Base-by-base conservation (phyloP, 139 green algal genomes). In the Desmodesmus armatus region DNA sequence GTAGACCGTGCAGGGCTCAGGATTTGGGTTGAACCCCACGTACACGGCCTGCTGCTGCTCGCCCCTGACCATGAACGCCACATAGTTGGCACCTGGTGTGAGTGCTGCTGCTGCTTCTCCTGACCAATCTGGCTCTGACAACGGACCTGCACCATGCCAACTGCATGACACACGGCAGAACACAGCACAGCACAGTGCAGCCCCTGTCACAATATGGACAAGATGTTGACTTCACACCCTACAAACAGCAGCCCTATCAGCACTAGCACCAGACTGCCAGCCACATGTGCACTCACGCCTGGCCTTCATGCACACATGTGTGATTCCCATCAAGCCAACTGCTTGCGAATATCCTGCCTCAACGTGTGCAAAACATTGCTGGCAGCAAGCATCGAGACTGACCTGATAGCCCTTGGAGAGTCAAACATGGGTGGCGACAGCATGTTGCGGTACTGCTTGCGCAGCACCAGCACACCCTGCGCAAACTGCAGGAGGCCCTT, bases 391-490 rank as follows among this genome's bases (percentile, higher is more conserved):
- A n/a, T n/a, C n/a, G n/a, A n/a, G n/a, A 47, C 67, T 41, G 31
- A 87, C 73, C 35, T 82, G 23, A 95, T 73, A 53, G 82, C 65
- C 0, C 86, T 63, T 5, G 87, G 77, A 2, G 71, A 81, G 37
- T 88, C 82, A 44, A 92, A 93, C 53, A 79, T 47, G 0, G 86
- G 55, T n/a, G 92, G 91, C 41, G 88, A 85, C 84, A 95, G 88
- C 88, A 93, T 72, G 41, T 65, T 41, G n/a, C 40, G 53, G 44
- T 92, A 84, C 41, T 69, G 78, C 23, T 62, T 44, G 17, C 88
- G 76, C 47, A 91, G 63, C 1, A 70, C 67, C 2, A 87, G 74
- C 7, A 93, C 53, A 3, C 79, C 84, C 0, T 75, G 72, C 5
- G 86, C 84, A 90, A 94, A 95, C 51, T 53, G 58, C 29, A 83